Evolutionary conservation across 140 eudicot genomes (phyloP), one percentile per base, ranked within the genome.

Genomic region (Senecio squalidus): DNA sequence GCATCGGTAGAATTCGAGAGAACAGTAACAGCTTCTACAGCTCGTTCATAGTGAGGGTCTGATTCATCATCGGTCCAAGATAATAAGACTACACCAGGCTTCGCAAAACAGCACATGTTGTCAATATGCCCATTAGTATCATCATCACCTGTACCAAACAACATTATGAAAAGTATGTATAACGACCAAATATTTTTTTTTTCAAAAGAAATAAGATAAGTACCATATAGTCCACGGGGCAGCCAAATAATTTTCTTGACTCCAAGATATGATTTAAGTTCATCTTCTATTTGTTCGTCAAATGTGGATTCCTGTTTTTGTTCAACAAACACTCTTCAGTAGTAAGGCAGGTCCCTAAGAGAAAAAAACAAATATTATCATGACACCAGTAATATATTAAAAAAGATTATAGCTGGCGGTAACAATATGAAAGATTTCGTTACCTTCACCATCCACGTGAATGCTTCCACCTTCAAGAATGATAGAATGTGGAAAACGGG

Each of bases 391-490:
- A n/a, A n/a, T n/a, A n/a, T n/a, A n/a, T n/a, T n/a, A n/a, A n/a
- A 11, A 27, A 40, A 2, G 13, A 26, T 29, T 14, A 62, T 43
- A 41, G 21, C 24, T 50, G 28, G 53, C 18, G 13, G 45, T 29
- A 46, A 25, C 5, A 25, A 25, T 15, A 55, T 33, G 13, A 62
- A 52, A 30, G 41, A 3, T 20, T n/a, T n/a, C n/a, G 53, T 68
- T 56, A 83, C 95, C 98, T 80, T 91, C 96, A 60, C 94, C 98
- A 70, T 92, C 98, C 24, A 92, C 96, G 44, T 92, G 98, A 27
- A 92, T 87, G 89, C 96, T 92, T 62, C 96, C 98, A 68, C 98
- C 98, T 73, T 92, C 98, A 25, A 92, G 92, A 58, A 92, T 79
- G 64, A 92, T 76, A 46, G 92, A 79, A 9, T 92, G 98, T 9